Evolutionary conservation across 2,329 filamentous ascomycete genomes (phyloP).

Genomic region (Scleromitrula shiraiana): DNA sequence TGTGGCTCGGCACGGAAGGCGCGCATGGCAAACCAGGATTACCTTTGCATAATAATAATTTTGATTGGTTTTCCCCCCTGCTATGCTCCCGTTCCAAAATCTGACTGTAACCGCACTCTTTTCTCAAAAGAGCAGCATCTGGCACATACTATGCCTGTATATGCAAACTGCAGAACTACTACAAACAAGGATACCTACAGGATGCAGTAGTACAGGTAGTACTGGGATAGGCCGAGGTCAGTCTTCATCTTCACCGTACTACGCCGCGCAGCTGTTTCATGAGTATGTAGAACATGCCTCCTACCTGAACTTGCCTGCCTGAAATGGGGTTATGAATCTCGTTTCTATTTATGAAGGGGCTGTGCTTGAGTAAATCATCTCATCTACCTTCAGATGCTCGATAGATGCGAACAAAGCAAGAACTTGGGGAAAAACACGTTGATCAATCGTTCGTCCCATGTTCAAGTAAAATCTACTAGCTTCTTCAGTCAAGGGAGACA

Average conservation of each 20-base stretch:
- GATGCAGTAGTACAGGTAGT: no score
- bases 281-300: slow-evolving; percentile 8
- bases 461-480: no score
- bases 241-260: no score
- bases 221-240: no score
- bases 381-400: no score
- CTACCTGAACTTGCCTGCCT: slow-evolving; percentile 1
- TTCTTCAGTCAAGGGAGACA: no score
- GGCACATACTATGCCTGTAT: slow-evolving; percentile 1
- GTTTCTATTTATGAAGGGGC: slow-evolving; percentile 9
- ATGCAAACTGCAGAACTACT: not conserved
- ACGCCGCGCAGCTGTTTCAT: slow-evolving; percentile 3
- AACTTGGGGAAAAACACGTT: not conserved
- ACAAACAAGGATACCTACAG: no score
- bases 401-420: no score
- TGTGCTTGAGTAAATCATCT: not conserved
- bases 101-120: slow-evolving; percentile 3
- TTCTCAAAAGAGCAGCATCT: not conserved
- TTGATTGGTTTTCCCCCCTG: not conserved
- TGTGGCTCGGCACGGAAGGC: not conserved
- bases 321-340: not conserved
- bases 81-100: not conserved
- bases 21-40: slow-evolving; percentile 10
- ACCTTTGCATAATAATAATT: no score
- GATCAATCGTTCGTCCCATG: not conserved